Conservation (phyloP, 345 rosid species). For the Moricandia arvensis region DNA sequence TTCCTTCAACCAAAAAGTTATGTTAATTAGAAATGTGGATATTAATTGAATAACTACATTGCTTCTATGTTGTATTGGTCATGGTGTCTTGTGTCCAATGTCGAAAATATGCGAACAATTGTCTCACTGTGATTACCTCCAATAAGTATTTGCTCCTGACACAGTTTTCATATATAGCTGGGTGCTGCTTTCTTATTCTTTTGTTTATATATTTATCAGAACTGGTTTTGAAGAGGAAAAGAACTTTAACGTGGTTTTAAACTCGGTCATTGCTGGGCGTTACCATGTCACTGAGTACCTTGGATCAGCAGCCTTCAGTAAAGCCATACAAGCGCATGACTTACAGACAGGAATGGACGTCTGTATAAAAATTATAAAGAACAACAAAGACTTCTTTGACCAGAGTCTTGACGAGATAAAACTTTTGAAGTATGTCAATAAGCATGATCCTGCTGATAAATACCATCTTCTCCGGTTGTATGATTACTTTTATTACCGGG, state of each 20-base stretch:
- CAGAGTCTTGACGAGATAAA: slow-evolving; percentile 99
- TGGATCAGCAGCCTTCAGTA: slow-evolving; percentile 99
- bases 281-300: slow-evolving; percentile 99
- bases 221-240: slow-evolving; percentile 99
- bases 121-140: slow-evolving; percentile 1
- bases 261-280: slow-evolving; percentile 94
- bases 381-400: slow-evolving; percentile 98
- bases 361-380: slow-evolving; percentile 94
- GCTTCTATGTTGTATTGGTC: slow-evolving; percentile 5
- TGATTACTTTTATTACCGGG: slow-evolving; percentile 96
- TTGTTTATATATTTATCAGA: slow-evolving; percentile 46
- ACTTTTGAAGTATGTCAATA: slow-evolving; percentile 95
- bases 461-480: slow-evolving; percentile 94
- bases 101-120: neutral
- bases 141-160: neutral
- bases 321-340: slow-evolving; percentile 99
- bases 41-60: neutral
- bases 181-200: slow-evolving; percentile 17
- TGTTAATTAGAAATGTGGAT: neutral
- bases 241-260: slow-evolving; percentile 91
- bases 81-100: neutral
- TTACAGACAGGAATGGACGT: slow-evolving; percentile 98
- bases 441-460: slow-evolving; percentile 97
- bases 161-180: slow-evolving; percentile 5
- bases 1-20: neutral